These are phyloP conservation scores for Melanomma pulvis-pyrius DNA, from an alignment of 495 filamentous ascomycete genomes.

Conservation along the genomic window DNA sequence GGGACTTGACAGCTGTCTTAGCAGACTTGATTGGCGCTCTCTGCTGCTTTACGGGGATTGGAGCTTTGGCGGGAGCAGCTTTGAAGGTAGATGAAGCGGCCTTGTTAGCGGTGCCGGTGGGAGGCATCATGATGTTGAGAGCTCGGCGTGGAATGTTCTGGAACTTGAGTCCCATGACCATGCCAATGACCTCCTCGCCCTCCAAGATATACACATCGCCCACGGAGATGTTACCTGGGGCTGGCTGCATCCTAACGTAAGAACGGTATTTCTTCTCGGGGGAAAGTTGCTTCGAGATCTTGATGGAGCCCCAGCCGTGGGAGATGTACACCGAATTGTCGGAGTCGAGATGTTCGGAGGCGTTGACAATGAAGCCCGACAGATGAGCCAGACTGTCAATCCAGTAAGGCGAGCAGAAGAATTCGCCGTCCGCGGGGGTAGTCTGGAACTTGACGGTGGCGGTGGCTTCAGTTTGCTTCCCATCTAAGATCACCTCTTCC, in stretches of 20 bases:
- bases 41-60: not conserved
- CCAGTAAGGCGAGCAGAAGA: constrained; percentile 51
- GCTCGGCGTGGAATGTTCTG: constrained; percentile 51
- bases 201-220: constrained; percentile 52
- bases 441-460: constrained; percentile 50
- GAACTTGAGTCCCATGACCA: constrained; percentile 50
- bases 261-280: constrained; percentile 47
- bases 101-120: constrained; percentile 36
- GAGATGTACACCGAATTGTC: constrained; percentile 53
- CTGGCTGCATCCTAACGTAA: constrained; percentile 51
- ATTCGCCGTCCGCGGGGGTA: constrained; percentile 48
- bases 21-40: constrained; percentile 23
- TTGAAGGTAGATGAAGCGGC: constrained; percentile 20
- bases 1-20: constrained; percentile 5
- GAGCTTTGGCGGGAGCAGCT: constrained; percentile 20
- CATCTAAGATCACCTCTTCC: constrained; percentile 52
- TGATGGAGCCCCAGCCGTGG: constrained; percentile 49
- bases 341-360: constrained; percentile 51
- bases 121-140: constrained; percentile 48
- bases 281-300: constrained; percentile 44
- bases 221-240: constrained; percentile 47
- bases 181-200: constrained; percentile 47
- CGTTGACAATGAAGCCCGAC: constrained; percentile 60
- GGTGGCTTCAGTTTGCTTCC: constrained; percentile 49
- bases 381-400: constrained; percentile 57